phyloP scores from a whole-genome alignment of 768 basidiomycete species.

The Mycena galopus region DNA sequence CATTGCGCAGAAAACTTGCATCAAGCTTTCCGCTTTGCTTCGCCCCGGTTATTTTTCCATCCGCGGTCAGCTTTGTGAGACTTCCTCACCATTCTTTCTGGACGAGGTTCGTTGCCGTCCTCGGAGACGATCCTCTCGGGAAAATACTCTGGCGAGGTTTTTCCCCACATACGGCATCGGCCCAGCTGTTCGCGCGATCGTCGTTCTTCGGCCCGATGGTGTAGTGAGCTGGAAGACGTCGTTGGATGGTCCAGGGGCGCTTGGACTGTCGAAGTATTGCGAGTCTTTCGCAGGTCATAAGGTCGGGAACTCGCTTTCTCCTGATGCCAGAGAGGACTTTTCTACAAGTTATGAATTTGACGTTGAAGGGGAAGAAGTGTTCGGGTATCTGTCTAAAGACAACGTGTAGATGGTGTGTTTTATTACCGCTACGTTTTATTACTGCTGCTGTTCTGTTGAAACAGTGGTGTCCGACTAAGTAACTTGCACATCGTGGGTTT shows the following conservation, averaged over 20 bases:
- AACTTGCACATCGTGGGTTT: too few relatives aligned
- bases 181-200: neutral
- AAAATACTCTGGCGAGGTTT: conserved; percentile 6
- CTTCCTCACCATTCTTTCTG: conserved; percentile 11
- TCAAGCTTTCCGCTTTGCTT: too few relatives aligned
- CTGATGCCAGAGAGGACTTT: neutral
- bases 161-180: neutral
- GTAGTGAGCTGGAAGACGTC: conserved; percentile 18
- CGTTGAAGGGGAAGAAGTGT: conserved; percentile 6
- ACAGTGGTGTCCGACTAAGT: too few relatives aligned
- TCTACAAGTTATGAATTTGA: neutral
- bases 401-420: too few relatives aligned
- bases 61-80: neutral
- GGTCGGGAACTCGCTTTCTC: neutral
- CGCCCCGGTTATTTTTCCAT: too few relatives aligned
- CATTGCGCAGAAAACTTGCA: too few relatives aligned
- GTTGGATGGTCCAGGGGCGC: neutral
- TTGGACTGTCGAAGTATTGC: neutral
- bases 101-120: neutral
- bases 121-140: conserved; percentile 9
- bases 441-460: too few relatives aligned
- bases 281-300: neutral
- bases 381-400: neutral
- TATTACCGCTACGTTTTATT: too few relatives aligned
- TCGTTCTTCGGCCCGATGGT: conserved; percentile 15